Evolutionary conservation across 805 yeast species (phyloP), one percentile per base, ranked within the genome.

Genomic region (Candida adriatica): DNA sequence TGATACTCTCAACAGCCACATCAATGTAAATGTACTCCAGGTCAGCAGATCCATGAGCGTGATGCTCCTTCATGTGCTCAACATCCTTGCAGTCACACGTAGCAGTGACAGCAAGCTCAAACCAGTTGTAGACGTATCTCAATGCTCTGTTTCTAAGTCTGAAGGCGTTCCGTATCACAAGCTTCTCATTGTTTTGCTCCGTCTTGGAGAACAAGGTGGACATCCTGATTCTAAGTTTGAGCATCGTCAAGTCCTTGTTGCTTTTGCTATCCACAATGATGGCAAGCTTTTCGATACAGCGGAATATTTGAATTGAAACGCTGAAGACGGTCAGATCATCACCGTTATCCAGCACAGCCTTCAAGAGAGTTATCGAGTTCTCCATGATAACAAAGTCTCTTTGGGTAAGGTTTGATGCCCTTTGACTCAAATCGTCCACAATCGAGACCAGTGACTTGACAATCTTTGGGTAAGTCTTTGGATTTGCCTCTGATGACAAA

Each of bases 1-100:
- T 66, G 0, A 83, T 72, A 26, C 79, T 65, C 47, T 80, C 88
- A 6, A 70, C 64, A 0, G 81, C 75, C n/a, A 78, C 62, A 49
- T 77, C 85, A 29, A 75, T 55, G 33, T 66, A 64, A 20, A 74
- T 49, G 38, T 64, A 68, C 17, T 66, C 71, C 25, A 62, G 38
- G 30, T 73, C 79, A 13, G 66, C 38, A 6, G 35, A 23, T 5
- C 6, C 15, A 26, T 27, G 32, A 6, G 14, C 18, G 10, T 33
- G 32, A 16, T 32, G 33, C 6, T n/a, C 9, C 17, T 25, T 26
- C 5, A 18, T 19, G n/a, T 31, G 37, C 5, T 32, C 36, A 13
- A 16, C 13, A 13, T 31, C 34, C 20, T 31, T 28, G 25, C 35
- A 33, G 9, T 30, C 59, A 26, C 51, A 56, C 16, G 64, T 66